Evolutionary conservation across 495 filamentous ascomycete species (phyloP), one percentile per base, ranked within the genome.

Genomic region (Aspergillus mulundensis): DNA sequence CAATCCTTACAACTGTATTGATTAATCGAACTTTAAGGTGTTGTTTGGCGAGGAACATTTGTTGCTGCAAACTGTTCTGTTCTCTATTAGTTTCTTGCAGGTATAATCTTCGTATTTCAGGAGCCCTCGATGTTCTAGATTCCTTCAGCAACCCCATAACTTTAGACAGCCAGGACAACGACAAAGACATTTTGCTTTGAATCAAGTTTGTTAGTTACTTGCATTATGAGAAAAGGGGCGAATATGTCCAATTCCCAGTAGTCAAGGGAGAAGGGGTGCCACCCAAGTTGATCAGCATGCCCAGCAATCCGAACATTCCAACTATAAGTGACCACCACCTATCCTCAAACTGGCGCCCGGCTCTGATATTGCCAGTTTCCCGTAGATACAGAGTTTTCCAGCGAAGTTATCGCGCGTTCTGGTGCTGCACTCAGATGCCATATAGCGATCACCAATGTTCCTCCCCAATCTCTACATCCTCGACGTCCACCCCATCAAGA

Each of bases 401-500:
- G n/a, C n/a, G n/a, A n/a, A n/a, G n/a, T n/a, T n/a, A n/a, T n/a
- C n/a, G n/a, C n/a, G n/a, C n/a, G n/a, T n/a, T n/a, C n/a, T n/a
- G n/a, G n/a, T n/a, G n/a, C n/a, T n/a, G n/a, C n/a, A n/a, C n/a
- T n/a, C n/a, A n/a, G n/a, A n/a, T n/a, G n/a, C n/a, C 25, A 28
- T 28, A 8, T 28, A 8, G 21, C 23, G 14, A 59, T 70, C 69
- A 94, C 87, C 89, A 93, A 71, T 95, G 89, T 70, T 80, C 74
- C 69, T 88, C 86, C 32, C 70, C 70, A 62, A 96, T 93, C 12
- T 78, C 58, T 7, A 90, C 90, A 0, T 76, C 66, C 57, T 95
- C 79, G 7, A 95, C 87, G 73, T 94, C 85, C 23, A 90, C 56
- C 1, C 78, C 83, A 66, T 88, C 84, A 38, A 82, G 60, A 73